phyloP scores from a whole-genome alignment of 129 eudicot genomes.

The Pulicaria dysenterica region DNA sequence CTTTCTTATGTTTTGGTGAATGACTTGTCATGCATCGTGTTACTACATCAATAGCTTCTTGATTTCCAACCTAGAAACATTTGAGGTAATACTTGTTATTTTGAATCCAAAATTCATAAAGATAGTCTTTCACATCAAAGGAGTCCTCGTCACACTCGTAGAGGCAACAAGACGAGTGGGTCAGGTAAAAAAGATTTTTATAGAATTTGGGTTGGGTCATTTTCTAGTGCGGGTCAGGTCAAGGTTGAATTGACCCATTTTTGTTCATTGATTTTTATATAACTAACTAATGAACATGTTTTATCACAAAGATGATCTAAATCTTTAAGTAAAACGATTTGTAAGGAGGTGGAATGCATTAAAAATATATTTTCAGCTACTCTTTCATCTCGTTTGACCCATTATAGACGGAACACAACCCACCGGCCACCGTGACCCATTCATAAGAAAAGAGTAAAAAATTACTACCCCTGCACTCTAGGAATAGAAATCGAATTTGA shows the following conservation, averaged over 20 bases:
- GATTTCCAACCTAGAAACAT: constrained; percentile 72
- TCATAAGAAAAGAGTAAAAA: background rate
- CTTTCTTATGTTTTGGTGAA: constrained; percentile 53
- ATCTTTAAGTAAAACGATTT: too few species aligned
- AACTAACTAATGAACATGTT: background rate
- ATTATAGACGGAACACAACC: background rate
- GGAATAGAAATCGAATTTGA: background rate
- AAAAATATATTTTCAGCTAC: too few species aligned
- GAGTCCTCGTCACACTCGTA: too few species aligned
- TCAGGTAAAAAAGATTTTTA: too few species aligned
- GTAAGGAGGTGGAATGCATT: background rate
- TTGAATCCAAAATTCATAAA: background rate
- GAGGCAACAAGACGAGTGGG: too few species aligned
- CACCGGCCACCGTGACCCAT: background rate
- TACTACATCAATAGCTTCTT: constrained; percentile 81
- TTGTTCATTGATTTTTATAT: too few species aligned
- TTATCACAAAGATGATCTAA: too few species aligned
- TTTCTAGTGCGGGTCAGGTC: too few species aligned
- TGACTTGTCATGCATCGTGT: constrained; percentile 41
- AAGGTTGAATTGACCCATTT: background rate
- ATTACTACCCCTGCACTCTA: background rate
- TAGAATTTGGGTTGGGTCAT: too few species aligned
- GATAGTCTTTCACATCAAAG: background rate
- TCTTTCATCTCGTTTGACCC: background rate
- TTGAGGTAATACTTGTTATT: constrained; percentile 1